Evolutionary conservation across 495 filamentous ascomycete genomes (phyloP), one percentile per base, ranked within the genome.

Genomic region (Pyronema domesticum): DNA sequence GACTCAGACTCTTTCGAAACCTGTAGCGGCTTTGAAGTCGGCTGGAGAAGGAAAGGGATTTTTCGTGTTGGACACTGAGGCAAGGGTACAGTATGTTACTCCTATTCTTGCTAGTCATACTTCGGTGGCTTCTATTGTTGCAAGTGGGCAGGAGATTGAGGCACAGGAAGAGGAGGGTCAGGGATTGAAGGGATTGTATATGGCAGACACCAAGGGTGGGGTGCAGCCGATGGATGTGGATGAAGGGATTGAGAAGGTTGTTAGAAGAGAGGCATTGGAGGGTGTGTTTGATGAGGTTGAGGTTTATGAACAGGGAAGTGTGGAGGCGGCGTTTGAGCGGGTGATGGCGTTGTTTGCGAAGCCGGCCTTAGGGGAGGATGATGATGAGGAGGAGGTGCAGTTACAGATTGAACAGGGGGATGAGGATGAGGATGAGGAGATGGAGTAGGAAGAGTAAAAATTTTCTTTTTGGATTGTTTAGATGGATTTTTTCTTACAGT

Each of bases 11-110:
- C 6, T 50, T 7, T 54, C 80, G 46, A 64, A 68, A 35, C 56
- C 73, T 7, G 70, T 84, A 34, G 75, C 74, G 6, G 71, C 80
- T 0, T 65, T 86, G 0, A 53, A 65, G 30, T 48, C 54, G 6
- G 48, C 58, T 3, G 57, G 55, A 9, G 52, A 45, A 0, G 62
- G 62, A 14, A 60, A 60, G 11, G 62, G 62, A 1, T 64, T 64
- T 46, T 54, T 64, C 44, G 11, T 57, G 3, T 37, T 64, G 11
- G 60, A 64, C 36, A 49, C 52, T 4, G 50, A 60, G 23, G 57
- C 61, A 7, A 46, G 53, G 6, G 48, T 64, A n/a, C 60, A 56
- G 34, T 60, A 57, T 34, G 56, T 64, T 5, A 57, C 62, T 1
- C 62, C 62, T 7, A 33, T 23, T 8, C 15, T 49, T 35, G 46